phyloP scores from a whole-genome alignment of 306 rosid species.

The Prunus davidiana region DNA sequence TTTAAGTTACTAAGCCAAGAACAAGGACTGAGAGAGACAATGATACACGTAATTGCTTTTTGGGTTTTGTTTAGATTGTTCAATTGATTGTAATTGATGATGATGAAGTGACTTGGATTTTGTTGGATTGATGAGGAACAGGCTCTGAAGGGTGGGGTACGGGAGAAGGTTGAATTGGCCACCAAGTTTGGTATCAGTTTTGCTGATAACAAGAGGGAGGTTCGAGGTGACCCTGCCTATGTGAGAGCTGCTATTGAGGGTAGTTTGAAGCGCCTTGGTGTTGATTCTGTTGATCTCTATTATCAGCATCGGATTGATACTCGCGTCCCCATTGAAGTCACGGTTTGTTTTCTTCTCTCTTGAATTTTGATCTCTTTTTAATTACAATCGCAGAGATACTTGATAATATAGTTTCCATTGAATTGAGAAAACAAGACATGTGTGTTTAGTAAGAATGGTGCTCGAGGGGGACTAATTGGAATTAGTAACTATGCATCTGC shows the following conservation, averaged over 20 bases:
- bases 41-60: neutral
- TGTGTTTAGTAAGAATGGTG: neutral
- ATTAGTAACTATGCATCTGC: neutral
- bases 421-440: neutral
- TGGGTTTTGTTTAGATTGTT: constrained; percentile 1
- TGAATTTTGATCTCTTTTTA: neutral
- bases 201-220: constrained; percentile 23
- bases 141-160: constrained; percentile 43
- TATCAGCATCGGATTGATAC: constrained; percentile 68
- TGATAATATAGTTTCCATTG: neutral
- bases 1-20: neutral
- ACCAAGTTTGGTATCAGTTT: constrained; percentile 46
- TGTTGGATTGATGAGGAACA: neutral
- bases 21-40: no score
- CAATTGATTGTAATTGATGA: neutral
- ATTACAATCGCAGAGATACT: neutral
- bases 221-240: constrained; percentile 55
- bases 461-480: neutral
- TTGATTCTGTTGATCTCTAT: constrained; percentile 66
- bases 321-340: constrained; percentile 68
- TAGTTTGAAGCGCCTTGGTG: constrained; percentile 58
- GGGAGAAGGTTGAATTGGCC: constrained; percentile 52
- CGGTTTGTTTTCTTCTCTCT: constrained; percentile 32
- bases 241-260: constrained; percentile 70
- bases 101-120: neutral